Conservation (phyloP, 768 basidiomycete species). For the Calocybe gangraenosa region DNA sequence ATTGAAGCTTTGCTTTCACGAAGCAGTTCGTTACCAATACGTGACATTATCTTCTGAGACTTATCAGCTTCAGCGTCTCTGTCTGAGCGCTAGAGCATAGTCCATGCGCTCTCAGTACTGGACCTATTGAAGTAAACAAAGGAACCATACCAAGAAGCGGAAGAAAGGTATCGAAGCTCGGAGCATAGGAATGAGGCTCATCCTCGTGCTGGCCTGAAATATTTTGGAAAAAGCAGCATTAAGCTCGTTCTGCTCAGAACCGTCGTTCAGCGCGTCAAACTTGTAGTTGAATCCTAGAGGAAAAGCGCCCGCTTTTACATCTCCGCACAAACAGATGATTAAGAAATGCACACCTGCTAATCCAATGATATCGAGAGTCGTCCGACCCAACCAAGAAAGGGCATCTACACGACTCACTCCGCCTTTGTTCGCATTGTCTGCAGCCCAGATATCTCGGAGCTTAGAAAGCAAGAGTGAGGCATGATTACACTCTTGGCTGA, state of each 20-base stretch:
- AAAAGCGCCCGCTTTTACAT: constrained; percentile 22
- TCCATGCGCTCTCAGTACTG: neutral
- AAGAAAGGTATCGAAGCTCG: constrained; percentile 28
- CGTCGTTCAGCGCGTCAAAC: constrained; percentile 19
- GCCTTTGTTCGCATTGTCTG: constrained; percentile 28
- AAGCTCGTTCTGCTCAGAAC: constrained; percentile 35
- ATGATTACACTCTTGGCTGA: neutral
- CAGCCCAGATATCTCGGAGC: constrained; percentile 48
- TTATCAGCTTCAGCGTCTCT: neutral
- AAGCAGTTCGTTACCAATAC: constrained; percentile 39
- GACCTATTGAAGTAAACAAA: too few relatives aligned
- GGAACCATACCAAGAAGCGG: constrained; percentile 29
- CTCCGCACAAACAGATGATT: constrained; percentile 21
- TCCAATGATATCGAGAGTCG: constrained; percentile 76
- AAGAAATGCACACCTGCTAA: constrained; percentile 54
- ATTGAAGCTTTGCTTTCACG: constrained; percentile 34
- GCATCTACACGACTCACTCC: constrained; percentile 45
- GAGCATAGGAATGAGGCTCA: constrained; percentile 24
- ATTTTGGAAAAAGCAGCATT: constrained; percentile 42
- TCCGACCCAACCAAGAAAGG: constrained; percentile 58
- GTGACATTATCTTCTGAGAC: constrained; percentile 24
- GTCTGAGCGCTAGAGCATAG: neutral
- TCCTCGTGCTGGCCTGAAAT: constrained; percentile 32
- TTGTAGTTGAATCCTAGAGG: constrained; percentile 25
- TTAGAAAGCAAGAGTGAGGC: constrained; percentile 12